Evolutionary conservation across 345 rosid species (phyloP).

Genomic region (Pistacia integerrima): DNA sequence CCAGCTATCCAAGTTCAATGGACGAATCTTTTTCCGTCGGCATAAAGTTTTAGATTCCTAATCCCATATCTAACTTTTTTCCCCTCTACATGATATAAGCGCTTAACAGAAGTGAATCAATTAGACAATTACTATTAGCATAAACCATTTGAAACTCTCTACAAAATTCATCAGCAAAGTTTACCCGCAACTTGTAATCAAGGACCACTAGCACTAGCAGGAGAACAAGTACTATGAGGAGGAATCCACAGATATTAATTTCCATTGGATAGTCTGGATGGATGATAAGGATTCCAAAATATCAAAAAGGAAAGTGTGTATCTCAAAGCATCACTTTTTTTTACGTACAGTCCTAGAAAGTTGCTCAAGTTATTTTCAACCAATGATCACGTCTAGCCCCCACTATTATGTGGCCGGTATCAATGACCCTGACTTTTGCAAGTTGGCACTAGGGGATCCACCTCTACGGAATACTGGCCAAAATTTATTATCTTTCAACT

Average conservation of each 20-base stretch:
- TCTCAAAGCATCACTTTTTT: slow-evolving; percentile 30
- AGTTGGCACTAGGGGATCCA: slow-evolving; percentile 32
- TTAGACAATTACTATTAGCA: background rate
- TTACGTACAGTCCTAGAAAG: slow-evolving; percentile 45
- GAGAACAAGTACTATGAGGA: slow-evolving; percentile 26
- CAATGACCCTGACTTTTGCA: slow-evolving; percentile 40
- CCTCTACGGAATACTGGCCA: background rate
- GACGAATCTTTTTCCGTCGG: slow-evolving; percentile 8
- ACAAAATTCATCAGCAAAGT: background rate
- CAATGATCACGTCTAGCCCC: slow-evolving; percentile 54
- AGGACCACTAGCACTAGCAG: slow-evolving; percentile 40
- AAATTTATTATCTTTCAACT: background rate
- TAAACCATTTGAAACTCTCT: background rate
- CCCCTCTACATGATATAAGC: background rate
- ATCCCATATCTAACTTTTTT: slow-evolving; percentile 1
- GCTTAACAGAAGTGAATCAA: too few relatives aligned
- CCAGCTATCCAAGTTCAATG: slow-evolving; percentile 8
- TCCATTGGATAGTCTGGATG: slow-evolving; percentile 27
- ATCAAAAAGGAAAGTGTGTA: slow-evolving; percentile 14
- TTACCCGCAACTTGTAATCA: slow-evolving; percentile 43
- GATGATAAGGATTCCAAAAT: slow-evolving; percentile 47
- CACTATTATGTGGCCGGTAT: slow-evolving; percentile 38
- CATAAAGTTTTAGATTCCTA: slow-evolving; percentile 15
- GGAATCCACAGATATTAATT: slow-evolving; percentile 39
- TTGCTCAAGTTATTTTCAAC: slow-evolving; percentile 49